Base-by-base conservation (phyloP, 116 monocot genomes). In the Posidonia oceanica region DNA sequence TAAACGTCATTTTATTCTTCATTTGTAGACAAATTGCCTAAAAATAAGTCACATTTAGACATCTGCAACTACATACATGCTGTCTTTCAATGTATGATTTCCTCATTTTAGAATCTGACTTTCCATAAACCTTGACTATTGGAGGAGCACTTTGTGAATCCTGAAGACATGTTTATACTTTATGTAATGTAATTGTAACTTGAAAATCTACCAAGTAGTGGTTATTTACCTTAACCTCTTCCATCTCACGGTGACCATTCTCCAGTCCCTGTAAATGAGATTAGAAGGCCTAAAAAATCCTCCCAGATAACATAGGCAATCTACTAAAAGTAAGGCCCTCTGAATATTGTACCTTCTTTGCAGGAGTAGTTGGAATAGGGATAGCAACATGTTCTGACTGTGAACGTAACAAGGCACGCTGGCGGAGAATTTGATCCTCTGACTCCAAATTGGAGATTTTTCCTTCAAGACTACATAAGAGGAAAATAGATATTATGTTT, bases 401-500 rank as follows among this genome's bases (percentile, higher is more conserved):
- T 59, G 84, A 78, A 39, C 74, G 20, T 59, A 81, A 69, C 64
- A 91, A 82, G 48, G 89, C 63, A 66, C 86, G 83, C 67, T 94
- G 91, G 5, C 89, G 88, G 8, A 91, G 81, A 69, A 89, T 79
- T 76, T 91, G 84, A 74, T 85, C 78, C 72, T 96, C 96, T 61
- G 89, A 83, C 74, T 88, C 89, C 85, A 96, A 80, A 63, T 77
- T 86, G 14, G 79, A 83, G 61, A 91, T 62, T 69, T 88, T 91
- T 52, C 82, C 85, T 75, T 81, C 77, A 61, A 96, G 77, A 67
- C 96, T 74, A 57, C 10, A 51, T 14, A 22, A 62, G 12, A 10
- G 48, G 7, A 48, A 71, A 44, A 15, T 22, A 22, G 7, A 5
- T 38, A 71, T 16, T 36, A 58, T 58, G 21, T 15, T 42, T 42